Evolutionary conservation across 2,329 filamentous ascomycete species (phyloP).

Genomic region (Cladophialophora exuberans): DNA sequence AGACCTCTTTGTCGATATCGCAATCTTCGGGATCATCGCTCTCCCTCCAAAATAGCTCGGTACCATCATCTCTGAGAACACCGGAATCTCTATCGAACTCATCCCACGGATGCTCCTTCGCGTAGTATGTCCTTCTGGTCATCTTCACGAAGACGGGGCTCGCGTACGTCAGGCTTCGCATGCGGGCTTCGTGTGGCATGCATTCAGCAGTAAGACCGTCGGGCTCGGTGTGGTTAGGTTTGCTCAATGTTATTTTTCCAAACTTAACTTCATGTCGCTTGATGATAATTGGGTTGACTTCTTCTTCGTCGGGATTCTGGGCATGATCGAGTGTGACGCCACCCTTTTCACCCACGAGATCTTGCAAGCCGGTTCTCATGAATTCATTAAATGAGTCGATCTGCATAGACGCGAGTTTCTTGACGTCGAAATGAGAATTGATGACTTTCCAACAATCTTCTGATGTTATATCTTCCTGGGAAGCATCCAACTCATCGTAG

Average conservation of each 20-base stretch:
- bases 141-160: conserved; percentile 90
- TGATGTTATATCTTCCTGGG: conserved; percentile 76
- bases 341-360: conserved; percentile 89
- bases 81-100: conserved; percentile 56
- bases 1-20: conserved; percentile 70
- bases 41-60: conserved; percentile 36
- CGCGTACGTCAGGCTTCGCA: conserved; percentile 94
- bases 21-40: conserved; percentile 53
- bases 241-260: conserved; percentile 83
- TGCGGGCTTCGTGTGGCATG: conserved; percentile 89
- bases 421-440: conserved; percentile 92
- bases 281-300: conserved; percentile 75
- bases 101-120: conserved; percentile 74
- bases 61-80: conserved; percentile 46
- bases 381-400: conserved; percentile 99
- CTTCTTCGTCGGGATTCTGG: conserved; percentile 73
- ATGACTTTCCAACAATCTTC: conserved; percentile 99
- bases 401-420: conserved; percentile 95
- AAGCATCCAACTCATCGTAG: conserved; percentile 66
- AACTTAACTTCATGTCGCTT: conserved; percentile 96
- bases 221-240: conserved; percentile 88
- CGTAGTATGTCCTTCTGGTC: conserved; percentile 79
- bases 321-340: conserved; percentile 93
- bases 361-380: conserved; percentile 89
- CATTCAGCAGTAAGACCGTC: conserved; percentile 86